These are phyloP conservation scores for Boletus mariae DNA, from an alignment of 1,284 basidiomycete genomes.

Conservation along the genomic window DNA sequence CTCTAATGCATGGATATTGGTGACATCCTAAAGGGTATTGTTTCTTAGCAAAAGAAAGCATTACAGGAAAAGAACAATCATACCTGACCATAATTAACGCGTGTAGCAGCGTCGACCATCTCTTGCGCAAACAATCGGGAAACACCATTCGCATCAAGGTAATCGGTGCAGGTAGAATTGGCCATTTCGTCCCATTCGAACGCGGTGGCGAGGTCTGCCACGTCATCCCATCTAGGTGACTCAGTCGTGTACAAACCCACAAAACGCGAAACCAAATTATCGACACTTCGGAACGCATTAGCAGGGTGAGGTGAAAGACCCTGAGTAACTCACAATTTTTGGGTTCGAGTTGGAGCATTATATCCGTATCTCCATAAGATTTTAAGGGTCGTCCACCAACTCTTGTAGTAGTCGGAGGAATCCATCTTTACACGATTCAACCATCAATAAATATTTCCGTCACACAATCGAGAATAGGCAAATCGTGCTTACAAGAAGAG, in stretches of 20 bases:
- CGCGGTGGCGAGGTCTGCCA: slow-evolving; percentile 51
- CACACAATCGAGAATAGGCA: slow-evolving; percentile 25
- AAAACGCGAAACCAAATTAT: slow-evolving; percentile 53
- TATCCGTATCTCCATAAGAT: slow-evolving; percentile 82
- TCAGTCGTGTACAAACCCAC: slow-evolving; percentile 54
- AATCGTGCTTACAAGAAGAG: slow-evolving; percentile 52
- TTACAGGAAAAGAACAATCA: slow-evolving; percentile 14
- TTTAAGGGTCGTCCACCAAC: slow-evolving; percentile 75
- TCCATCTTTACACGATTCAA: slow-evolving; percentile 41
- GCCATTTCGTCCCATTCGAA: slow-evolving; percentile 55
- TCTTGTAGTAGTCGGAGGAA: slow-evolving; percentile 38
- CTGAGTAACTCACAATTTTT: slow-evolving; percentile 47
- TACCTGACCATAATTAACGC: slow-evolving; percentile 89
- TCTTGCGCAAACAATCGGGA: slow-evolving; percentile 66
- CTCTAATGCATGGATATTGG: slow-evolving; percentile 78
- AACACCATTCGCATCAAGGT: slow-evolving; percentile 56
- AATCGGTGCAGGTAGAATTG: slow-evolving; percentile 55
- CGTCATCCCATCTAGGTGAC: slow-evolving; percentile 63
- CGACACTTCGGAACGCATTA: slow-evolving; percentile 45
- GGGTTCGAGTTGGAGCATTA: slow-evolving; percentile 56
- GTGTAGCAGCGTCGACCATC: slow-evolving; percentile 77
- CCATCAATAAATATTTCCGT: background rate
- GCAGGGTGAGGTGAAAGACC: background rate
- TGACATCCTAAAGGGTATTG: slow-evolving; percentile 49
- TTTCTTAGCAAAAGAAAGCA: background rate